Evolutionary conservation across 164 flowering plant genomes (phyloP), one percentile per base, ranked within the genome.

Genomic region (Hamamelis virginiana): DNA sequence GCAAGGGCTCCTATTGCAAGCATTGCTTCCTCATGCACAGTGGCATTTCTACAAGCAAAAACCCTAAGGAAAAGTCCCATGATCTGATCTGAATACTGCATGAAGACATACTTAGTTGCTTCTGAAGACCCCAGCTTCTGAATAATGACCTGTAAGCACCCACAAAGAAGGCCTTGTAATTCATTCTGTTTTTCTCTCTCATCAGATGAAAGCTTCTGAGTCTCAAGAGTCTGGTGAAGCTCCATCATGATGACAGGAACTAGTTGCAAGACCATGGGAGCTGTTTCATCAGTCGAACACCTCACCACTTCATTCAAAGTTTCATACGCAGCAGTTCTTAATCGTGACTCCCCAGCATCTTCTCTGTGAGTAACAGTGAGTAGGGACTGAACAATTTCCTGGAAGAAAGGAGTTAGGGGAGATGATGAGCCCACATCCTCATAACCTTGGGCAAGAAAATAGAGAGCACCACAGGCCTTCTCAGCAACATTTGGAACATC

Each of bases 21-120:
- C 91, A 87, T 87, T 25, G 89, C 91, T 73, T 87, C 92, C 69
- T 88, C 92, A 73, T 88, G 90, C 50, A 79, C 92, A 53, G 89
- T 86, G 45, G 92, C 88, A 78, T 72, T 88, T 70, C 86, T 80
- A 72, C 86, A 84, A 44, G 87, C 86, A 81, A 88, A 86, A 56
- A 88, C 92, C 68, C 86, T 76, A 8, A 88, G 65, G 69, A 88
- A 84, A 15, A 86, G 92, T 48, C 74, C 74, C 92, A 88, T 88
- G 26, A 86, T 80, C 67, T 88, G 87, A 68, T 88, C 90, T 19
- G 86, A 80, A 75, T 77, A 83, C 76, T 88, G 92, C 87, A 88
- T 69, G 68, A 88, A 82, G 9, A 45, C 86, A 78, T 68, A 69
- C 63, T 83, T 88, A 19, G 90, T 79, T 48, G 82, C 70, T 43